phyloP scores from a whole-genome alignment of 305 asterid genomes.

The Fraxinus nigra region DNA sequence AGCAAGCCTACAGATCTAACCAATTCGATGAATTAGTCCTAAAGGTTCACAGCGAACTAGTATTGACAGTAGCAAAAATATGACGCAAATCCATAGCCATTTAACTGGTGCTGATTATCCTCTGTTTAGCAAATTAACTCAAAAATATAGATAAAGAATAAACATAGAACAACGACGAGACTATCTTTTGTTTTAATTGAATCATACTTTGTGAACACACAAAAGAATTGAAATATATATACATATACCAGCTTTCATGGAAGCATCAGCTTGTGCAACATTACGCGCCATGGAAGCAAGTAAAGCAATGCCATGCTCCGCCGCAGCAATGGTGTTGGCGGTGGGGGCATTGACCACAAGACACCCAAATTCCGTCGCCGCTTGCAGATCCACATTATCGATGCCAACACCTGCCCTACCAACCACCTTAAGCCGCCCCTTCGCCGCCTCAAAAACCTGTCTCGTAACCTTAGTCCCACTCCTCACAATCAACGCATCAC shows the following conservation, averaged over 20 bases:
- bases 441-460: slow-evolving; percentile 78
- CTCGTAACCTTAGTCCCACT: slow-evolving; percentile 97
- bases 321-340: slow-evolving; percentile 93
- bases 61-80: not conserved
- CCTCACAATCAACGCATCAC: slow-evolving; percentile 83
- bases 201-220: not conserved
- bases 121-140: not conserved
- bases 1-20: not conserved
- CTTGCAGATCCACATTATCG: slow-evolving; percentile 95
- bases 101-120: not conserved
- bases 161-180: not conserved
- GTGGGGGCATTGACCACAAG: slow-evolving; percentile 94
- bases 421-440: slow-evolving; percentile 78
- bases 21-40: not conserved
- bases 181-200: not conserved
- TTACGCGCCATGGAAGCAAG: slow-evolving; percentile 85
- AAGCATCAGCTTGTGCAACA: slow-evolving; percentile 93
- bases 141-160: not conserved
- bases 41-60: not conserved
- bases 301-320: slow-evolving; percentile 90
- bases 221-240: not conserved
- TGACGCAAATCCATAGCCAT: not conserved
- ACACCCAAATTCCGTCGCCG: slow-evolving; percentile 90
- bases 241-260: slow-evolving; percentile 77
- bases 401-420: slow-evolving; percentile 96